phyloP scores from a whole-genome alignment of 768 basidiomycete species.

The Hydnomerulius pinastri region DNA sequence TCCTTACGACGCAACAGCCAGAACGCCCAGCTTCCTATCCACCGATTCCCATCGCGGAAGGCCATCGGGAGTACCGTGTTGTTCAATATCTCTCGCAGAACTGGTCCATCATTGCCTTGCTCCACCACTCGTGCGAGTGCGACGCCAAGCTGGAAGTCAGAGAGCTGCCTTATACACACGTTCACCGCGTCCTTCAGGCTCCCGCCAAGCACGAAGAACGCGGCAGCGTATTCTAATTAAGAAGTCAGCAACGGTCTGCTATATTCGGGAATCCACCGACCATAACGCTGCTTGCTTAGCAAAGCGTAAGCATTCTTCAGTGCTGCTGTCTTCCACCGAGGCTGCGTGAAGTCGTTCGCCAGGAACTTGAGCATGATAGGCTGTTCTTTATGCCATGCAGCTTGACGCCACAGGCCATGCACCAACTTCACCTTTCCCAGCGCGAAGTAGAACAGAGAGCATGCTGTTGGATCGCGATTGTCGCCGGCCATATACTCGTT shows the following conservation, averaged over 20 bases:
- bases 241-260: conserved; percentile 3
- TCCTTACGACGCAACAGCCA: conserved; percentile 91
- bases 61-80: conserved; percentile 80
- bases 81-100: conserved; percentile 71
- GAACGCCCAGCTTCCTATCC: conserved; percentile 95
- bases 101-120: conserved; percentile 76
- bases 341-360: conserved; percentile 80
- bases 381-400: conserved; percentile 92
- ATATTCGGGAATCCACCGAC: conserved; percentile 46
- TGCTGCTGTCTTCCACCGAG: conserved; percentile 90
- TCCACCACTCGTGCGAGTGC: conserved; percentile 86
- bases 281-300: conserved; percentile 87
- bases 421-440: conserved; percentile 91
- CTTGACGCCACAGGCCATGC: conserved; percentile 94
- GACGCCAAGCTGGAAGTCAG: conserved; percentile 89
- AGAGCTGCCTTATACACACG: conserved; percentile 84
- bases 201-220: conserved; percentile 93
- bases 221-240: conserved; percentile 88
- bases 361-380: conserved; percentile 88
- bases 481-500: conserved; percentile 92
- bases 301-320: conserved; percentile 96
- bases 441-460: conserved; percentile 94
- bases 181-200: conserved; percentile 89
- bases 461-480: conserved; percentile 82
- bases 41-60: conserved; percentile 86